Conservation (phyloP, 2,329 filamentous ascomycete genomes). For the Xylariaceae sp. region DNA sequence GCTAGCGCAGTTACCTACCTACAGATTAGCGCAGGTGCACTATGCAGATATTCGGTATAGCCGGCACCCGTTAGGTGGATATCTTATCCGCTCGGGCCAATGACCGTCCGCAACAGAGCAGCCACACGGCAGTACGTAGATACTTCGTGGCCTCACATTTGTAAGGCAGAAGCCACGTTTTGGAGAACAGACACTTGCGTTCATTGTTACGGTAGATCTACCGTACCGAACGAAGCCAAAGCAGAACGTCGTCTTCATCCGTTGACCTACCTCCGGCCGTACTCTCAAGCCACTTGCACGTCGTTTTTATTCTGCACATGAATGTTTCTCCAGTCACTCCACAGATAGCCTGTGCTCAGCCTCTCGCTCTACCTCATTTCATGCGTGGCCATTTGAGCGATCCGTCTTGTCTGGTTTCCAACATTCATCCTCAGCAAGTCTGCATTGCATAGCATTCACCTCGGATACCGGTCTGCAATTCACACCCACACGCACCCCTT, state of each 20-base stretch:
- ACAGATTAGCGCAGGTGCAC: too few species aligned
- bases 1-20: too few species aligned
- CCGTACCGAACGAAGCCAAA: neutral
- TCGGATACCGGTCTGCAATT: neutral
- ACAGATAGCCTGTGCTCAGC: neutral
- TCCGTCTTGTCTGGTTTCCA: neutral
- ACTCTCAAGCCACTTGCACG: neutral
- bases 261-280: neutral
- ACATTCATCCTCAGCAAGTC: neutral
- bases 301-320: neutral
- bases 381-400: neutral
- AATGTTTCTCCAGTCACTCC: neutral
- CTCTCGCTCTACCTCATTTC: neutral
- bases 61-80: too few species aligned
- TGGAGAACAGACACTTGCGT: constrained; percentile 1
- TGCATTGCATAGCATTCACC: neutral
- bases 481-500: neutral
- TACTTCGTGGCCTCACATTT: neutral
- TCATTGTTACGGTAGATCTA: too few species aligned
- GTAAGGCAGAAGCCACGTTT: constrained; percentile 14
- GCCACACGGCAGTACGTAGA: constrained; percentile 4
- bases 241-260: neutral
- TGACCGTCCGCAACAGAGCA: neutral
- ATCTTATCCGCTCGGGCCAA: too few species aligned
- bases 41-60: too few species aligned